Evolutionary conservation across 2,329 filamentous ascomycete genomes (phyloP).

Genomic region (Diaporthe ampelina): DNA sequence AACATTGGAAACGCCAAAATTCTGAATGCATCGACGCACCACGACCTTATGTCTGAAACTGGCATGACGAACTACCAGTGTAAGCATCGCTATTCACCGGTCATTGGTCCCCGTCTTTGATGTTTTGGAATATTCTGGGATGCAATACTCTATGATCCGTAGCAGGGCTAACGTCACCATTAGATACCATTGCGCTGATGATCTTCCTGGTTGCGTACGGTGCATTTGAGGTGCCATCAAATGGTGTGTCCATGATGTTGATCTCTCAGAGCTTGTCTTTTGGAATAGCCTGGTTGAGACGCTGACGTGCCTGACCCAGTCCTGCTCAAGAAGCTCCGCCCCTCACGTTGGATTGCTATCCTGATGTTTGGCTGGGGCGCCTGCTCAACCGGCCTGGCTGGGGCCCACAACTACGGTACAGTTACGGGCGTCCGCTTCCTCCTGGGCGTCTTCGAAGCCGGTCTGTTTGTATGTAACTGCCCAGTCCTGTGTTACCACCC

Average conservation of each 20-base stretch:
- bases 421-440: constrained; percentile 76
- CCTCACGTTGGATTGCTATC: constrained; percentile 73
- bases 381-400: constrained; percentile 76
- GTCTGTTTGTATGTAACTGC: constrained; percentile 63
- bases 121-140: too few species aligned
- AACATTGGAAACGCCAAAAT: constrained; percentile 77
- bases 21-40: constrained; percentile 67
- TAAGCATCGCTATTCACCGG: too few species aligned
- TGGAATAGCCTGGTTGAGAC: not conserved
- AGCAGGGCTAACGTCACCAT: too few species aligned
- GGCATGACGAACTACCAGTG: constrained; percentile 71
- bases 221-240: constrained; percentile 73
- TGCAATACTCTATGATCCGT: too few species aligned
- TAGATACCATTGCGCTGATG: constrained; percentile 63
- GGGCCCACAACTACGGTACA: constrained; percentile 71
- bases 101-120: too few species aligned
- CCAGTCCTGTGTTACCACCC: not conserved
- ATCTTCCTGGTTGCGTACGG: constrained; percentile 72
- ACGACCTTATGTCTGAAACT: constrained; percentile 73
- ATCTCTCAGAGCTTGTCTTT: too few species aligned
- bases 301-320: constrained; percentile 46
- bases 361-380: constrained; percentile 76
- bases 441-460: constrained; percentile 77
- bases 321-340: constrained; percentile 71
- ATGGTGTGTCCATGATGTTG: constrained; percentile 50